Conservation (phyloP, 2,329 filamentous ascomycete genomes). For the Samsoniella hepiali region DNA sequence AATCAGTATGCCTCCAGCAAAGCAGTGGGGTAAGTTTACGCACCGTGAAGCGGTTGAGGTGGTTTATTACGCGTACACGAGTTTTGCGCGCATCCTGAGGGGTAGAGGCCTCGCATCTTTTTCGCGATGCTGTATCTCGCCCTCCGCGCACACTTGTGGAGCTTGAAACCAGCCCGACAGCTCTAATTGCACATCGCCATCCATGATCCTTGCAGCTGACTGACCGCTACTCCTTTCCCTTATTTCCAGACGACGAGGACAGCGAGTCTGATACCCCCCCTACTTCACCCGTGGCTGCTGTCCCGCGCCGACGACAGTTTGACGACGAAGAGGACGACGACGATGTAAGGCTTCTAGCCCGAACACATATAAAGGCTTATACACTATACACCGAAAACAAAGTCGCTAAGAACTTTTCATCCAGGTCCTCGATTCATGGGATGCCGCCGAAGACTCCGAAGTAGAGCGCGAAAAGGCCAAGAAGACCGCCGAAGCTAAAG, state of each 20-base stretch:
- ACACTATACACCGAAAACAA: slow-evolving; percentile 3
- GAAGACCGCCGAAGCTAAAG: slow-evolving; percentile 81
- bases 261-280: slow-evolving; percentile 36
- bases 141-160: neutral
- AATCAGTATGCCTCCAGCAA: slow-evolving; percentile 41
- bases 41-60: slow-evolving; percentile 1
- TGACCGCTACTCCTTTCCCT: slow-evolving; percentile 22
- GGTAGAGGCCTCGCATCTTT: neutral
- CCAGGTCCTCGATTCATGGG: slow-evolving; percentile 93
- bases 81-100: slow-evolving; percentile 6
- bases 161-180: neutral
- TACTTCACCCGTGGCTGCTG: slow-evolving; percentile 34
- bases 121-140: neutral
- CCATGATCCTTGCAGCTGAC: slow-evolving; percentile 18
- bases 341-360: slow-evolving; percentile 58
- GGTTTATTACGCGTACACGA: neutral
- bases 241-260: slow-evolving; percentile 38
- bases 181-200: neutral
- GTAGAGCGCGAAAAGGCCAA: slow-evolving; percentile 92
- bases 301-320: slow-evolving; percentile 59
- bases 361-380: neutral
- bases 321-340: slow-evolving; percentile 86
- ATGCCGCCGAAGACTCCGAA: slow-evolving; percentile 94
- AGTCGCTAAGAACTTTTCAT: slow-evolving; percentile 12
- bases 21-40: slow-evolving; percentile 41